Evolutionary conservation across 2,329 filamentous ascomycete genomes (phyloP).

Genomic region (Beauveria sp.): DNA sequence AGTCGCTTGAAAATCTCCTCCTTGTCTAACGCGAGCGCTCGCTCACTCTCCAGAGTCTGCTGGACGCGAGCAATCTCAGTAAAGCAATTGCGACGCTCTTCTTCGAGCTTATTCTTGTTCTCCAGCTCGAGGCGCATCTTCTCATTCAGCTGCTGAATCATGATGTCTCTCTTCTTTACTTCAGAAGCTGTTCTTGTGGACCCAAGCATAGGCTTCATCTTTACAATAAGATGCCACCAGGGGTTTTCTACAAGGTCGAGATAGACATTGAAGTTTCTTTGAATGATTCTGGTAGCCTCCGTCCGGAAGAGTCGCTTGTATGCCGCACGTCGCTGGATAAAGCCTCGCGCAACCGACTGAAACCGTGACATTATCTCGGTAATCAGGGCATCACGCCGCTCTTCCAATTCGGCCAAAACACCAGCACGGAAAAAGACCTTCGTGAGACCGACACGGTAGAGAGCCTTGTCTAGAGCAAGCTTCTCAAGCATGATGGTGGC

Average conservation of each 20-base stretch:
- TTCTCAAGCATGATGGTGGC: conserved; percentile 84
- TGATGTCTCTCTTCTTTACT: conserved; percentile 89
- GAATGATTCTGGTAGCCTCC: conserved; percentile 90
- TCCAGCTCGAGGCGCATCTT: conserved; percentile 72
- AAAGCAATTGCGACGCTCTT: conserved; percentile 82
- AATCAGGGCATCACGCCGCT: conserved; percentile 87
- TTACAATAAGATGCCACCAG: conserved; percentile 93
- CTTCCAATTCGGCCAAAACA: conserved; percentile 92
- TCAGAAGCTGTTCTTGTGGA: conserved; percentile 87
- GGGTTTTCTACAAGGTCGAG: conserved; percentile 83
- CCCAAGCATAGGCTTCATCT: conserved; percentile 91
- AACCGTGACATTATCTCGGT: conserved; percentile 90
- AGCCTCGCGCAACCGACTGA: conserved; percentile 86
- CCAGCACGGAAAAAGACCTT: conserved; percentile 98
- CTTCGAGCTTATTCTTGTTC: conserved; percentile 74
- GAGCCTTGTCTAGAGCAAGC: conserved; percentile 72
- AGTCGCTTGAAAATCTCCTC: conserved; percentile 98
- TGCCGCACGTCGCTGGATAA: conserved; percentile 76
- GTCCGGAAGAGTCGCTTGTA: conserved; percentile 92
- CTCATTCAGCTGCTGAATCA: conserved; percentile 78
- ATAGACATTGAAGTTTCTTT: conserved; percentile 89
- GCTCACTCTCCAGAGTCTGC: conserved; percentile 90
- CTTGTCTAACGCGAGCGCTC: conserved; percentile 92
- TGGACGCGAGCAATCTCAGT: conserved; percentile 83
- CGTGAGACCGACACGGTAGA: conserved; percentile 89